These are phyloP conservation scores for Acer saccharum DNA, from an alignment of 345 rosid genomes.

Conservation along the genomic window DNA sequence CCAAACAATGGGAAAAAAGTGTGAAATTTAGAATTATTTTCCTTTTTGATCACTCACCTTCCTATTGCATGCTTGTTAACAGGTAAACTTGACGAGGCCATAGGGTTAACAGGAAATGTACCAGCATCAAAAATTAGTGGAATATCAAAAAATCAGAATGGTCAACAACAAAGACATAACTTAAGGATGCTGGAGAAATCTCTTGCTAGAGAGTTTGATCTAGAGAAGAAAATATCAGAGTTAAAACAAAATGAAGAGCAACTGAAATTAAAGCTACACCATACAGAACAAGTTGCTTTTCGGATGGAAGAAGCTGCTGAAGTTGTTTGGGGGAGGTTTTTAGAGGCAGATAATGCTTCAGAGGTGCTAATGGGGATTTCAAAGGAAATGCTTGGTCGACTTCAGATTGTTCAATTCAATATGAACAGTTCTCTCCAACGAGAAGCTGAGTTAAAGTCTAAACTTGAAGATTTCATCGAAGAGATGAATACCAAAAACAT, in stretches of 20 bases:
- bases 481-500: constrained; percentile 54
- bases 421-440: constrained; percentile 58
- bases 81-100: constrained; percentile 52
- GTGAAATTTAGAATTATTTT: not conserved
- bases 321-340: constrained; percentile 88
- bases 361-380: constrained; percentile 87
- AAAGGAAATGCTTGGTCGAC: constrained; percentile 66
- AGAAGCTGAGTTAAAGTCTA: constrained; percentile 57
- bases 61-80: constrained; percentile 26
- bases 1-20: not conserved
- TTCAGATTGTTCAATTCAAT: constrained; percentile 72
- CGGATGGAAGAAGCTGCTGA: constrained; percentile 98
- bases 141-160: constrained; percentile 46
- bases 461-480: constrained; percentile 46
- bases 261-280: constrained; percentile 73
- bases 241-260: constrained; percentile 70
- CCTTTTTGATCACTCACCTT: constrained; percentile 17
- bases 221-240: constrained; percentile 68
- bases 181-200: constrained; percentile 81
- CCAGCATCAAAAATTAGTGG: constrained; percentile 33
- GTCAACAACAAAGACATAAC: constrained; percentile 58
- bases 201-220: constrained; percentile 72
- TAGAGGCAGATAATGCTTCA: constrained; percentile 89
- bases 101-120: constrained; percentile 44
- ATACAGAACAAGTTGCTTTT: constrained; percentile 72